Evolutionary conservation across 306 rosid genomes (phyloP), one percentile per base, ranked within the genome.

Genomic region (Begonia peltatifolia): DNA sequence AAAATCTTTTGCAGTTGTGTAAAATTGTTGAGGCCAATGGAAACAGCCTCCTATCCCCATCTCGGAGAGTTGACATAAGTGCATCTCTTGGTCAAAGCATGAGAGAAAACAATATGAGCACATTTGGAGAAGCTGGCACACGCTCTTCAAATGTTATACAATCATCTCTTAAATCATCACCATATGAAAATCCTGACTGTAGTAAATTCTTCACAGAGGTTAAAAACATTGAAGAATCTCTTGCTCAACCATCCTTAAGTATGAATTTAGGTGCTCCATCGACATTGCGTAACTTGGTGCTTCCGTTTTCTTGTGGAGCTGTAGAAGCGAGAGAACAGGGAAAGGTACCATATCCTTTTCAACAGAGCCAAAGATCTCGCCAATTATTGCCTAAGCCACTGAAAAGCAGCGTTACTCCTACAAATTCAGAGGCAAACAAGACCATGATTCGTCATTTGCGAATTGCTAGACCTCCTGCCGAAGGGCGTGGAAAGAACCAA

Each of bases 401-500:
- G 60, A 83, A 77, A 79, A 62, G 66, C 55, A 70, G 69, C 42
- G 59, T 60, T 36, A 22, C 71, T 50, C 56, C 38, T 30, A 5
- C 47, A 64, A 76, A 61, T 64, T 50, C 68, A 42, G 95, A 84
- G 68, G 56, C 68, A 68, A 79, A 63, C 38, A 89, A 71, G 60
- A 63, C 73, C 49, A 8, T 44, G 47, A 4, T 16, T 60, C 58
- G 76, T 61, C 79, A 75, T 44, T 67, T 77, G 52, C 86, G 95
- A 35, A 65, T 83, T 59, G 99, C 94, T 30, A 83, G 95, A 57
- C 99, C 95, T 46, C 94, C 95, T 35, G 86, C 84, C 52, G 99
- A 86, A 18, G 99, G 99, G 14, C 82, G 86, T 46, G 99, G 95
- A 17, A 90, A 81, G 72, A 90, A 69, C 63, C 99, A 90, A 61